Evolutionary conservation across 768 basidiomycete genomes (phyloP), one percentile per base, ranked within the genome.

Genomic region (Imleria badia): DNA sequence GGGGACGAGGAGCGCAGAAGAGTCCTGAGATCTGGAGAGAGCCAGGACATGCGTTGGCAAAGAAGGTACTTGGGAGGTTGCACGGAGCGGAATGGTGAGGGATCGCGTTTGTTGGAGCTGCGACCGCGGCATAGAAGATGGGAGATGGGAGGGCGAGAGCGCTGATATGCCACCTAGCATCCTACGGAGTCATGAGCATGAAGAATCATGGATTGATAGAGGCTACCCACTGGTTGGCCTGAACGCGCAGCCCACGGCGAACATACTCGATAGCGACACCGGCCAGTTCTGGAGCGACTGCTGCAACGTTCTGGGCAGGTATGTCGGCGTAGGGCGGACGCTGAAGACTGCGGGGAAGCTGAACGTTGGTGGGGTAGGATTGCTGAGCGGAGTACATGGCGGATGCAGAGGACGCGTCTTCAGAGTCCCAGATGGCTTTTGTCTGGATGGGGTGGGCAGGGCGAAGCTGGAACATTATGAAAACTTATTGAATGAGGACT

Each of bases 291-390:
- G 82, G 78, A 33, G 81, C 81, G 52, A 82, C 72, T n/a, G 85
- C 78, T 3, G 67, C 63, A 35, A 89, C 60, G 36, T 78, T 80
- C 38, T 83, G 82, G 43, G 76, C 73, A 36, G 82, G 76, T 38
- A 89, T 78, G 53, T 84, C 81, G 38, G 74, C 63, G 59, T 80
- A 85, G 3, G 76, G 70, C 6, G 89, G 88, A 12, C 87, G 81
- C 31, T 80, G 74, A 46, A 91, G 83, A 38, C 76, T 82, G 51
- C 88, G 81, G n/a, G 88, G 89, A 22, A 91, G 81, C 61, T 89
- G 85, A 12, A 90, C 77, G 60, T 66, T 73, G 48, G 60, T 57
- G 41, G 64, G 69, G 49, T 50, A 63, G 6, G 62, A 60, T 12
- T 62, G 68, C 58, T 75, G 59, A 61, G 66, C 30, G 57, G 70